These are phyloP conservation scores for Solanum hybrid DNA, from an alignment of 305 asterid species.

Conservation along the genomic window DNA sequence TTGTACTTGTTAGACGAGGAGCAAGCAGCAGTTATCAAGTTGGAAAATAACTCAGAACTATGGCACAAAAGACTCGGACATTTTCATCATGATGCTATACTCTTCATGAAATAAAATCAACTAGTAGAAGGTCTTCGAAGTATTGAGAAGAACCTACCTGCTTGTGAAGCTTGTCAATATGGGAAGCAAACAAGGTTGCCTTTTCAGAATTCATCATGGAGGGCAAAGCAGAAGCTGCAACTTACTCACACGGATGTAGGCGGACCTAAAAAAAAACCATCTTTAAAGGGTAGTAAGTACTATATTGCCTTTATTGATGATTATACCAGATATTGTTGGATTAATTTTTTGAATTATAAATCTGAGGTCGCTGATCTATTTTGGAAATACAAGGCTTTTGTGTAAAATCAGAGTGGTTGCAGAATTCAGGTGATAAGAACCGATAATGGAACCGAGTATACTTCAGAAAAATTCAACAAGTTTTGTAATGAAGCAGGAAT, in stretches of 20 bases:
- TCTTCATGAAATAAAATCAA: neutral
- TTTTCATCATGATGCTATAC: neutral
- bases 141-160: neutral
- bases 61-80: neutral
- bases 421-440: neutral
- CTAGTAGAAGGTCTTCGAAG: neutral
- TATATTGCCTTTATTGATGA: neutral
- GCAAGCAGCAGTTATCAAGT: neutral
- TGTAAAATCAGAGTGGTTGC: neutral
- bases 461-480: neutral
- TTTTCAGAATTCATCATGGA: neutral
- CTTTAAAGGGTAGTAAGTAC: neutral
- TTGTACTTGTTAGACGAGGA: constrained; percentile 2
- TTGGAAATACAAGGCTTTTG: neutral
- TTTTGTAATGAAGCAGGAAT: neutral
- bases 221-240: neutral
- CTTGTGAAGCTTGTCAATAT: neutral
- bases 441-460: neutral
- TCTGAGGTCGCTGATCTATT: neutral
- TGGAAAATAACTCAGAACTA: neutral
- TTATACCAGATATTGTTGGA: neutral
- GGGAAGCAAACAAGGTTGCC: neutral
- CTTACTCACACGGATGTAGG: neutral
- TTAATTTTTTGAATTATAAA: neutral
- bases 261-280: neutral